phyloP scores from a whole-genome alignment of 179 eudicot species.

The Corrigiola litoralis region DNA sequence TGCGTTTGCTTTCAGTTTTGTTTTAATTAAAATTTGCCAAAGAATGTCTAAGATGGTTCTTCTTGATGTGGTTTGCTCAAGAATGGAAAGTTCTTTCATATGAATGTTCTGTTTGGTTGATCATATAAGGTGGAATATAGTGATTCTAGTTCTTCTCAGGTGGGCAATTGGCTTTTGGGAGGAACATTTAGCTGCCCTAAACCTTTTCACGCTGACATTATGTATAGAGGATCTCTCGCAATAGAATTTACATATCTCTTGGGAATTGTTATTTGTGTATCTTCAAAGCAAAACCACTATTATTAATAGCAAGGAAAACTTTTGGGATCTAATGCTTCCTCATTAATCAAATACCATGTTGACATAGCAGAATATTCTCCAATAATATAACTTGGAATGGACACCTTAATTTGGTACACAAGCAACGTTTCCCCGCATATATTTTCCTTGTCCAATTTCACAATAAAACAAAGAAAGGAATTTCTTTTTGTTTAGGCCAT shows the following conservation, averaged over 20 bases:
- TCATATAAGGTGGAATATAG: no score
- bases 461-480: conserved; percentile 40
- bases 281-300: conserved; percentile 25
- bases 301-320: conserved; percentile 11
- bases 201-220: conserved; percentile 4
- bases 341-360: conserved; percentile 15
- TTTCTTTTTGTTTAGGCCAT: conserved; percentile 51
- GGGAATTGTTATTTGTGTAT: conserved; percentile 21
- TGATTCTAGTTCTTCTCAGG: background rate
- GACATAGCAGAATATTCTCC: conserved; percentile 22
- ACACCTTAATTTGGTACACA: conserved; percentile 16
- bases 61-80: no score
- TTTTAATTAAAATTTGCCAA: no score
- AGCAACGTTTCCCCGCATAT: conserved; percentile 12
- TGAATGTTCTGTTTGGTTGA: no score
- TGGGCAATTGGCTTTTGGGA: background rate
- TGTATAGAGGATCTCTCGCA: background rate
- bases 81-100: no score
- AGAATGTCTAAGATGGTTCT: no score
- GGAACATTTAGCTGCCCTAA: background rate
- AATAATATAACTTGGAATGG: background rate
- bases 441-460: background rate
- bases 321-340: background rate
- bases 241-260: background rate
- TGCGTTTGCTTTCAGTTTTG: no score